Evolutionary conservation across 495 filamentous ascomycete species (phyloP).

Genomic region (Penicillium goetzii): DNA sequence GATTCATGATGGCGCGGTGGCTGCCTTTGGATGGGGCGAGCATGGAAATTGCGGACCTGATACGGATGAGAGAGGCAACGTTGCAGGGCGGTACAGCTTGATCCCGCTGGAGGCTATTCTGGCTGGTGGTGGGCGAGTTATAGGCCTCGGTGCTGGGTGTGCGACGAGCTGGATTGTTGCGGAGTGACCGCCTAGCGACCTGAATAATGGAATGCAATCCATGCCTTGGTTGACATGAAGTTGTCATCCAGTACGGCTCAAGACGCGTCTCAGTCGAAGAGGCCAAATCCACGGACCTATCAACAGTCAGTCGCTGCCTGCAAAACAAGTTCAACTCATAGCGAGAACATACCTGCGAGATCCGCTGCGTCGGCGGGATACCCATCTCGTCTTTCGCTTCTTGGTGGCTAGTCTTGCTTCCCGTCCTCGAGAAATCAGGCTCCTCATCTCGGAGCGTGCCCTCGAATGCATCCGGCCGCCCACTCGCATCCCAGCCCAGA

Average conservation of each 20-base stretch:
- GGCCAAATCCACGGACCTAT: conserved; percentile 48
- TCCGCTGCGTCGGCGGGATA: conserved; percentile 54
- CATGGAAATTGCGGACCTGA: conserved; percentile 91
- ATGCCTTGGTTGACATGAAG: not conserved
- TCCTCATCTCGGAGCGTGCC: conserved; percentile 37
- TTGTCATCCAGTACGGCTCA: not conserved
- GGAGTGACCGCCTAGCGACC: conserved; percentile 25
- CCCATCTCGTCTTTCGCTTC: conserved; percentile 39
- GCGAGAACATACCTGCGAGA: conserved; percentile 48
- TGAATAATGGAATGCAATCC: not conserved
- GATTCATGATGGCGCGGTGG: conserved; percentile 59
- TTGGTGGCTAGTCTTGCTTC: not conserved
- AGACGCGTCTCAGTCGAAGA: conserved; percentile 44
- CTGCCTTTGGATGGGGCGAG: conserved; percentile 94
- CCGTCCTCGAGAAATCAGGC: conserved; percentile 28
- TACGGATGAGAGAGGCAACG: conserved; percentile 62
- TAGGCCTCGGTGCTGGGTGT: conserved; percentile 76
- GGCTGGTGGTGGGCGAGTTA: conserved; percentile 37
- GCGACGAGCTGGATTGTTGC: conserved; percentile 82
- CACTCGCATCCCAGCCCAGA: conserved; percentile 81
- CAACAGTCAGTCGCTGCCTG: not conserved
- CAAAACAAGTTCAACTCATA: not conserved
- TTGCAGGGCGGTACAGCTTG: conserved; percentile 64
- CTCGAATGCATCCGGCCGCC: conserved; percentile 46
- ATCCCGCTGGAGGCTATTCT: conserved; percentile 47